phyloP scores from a whole-genome alignment of 2,329 filamentous ascomycete genomes.

The Diaporthe sp. region DNA sequence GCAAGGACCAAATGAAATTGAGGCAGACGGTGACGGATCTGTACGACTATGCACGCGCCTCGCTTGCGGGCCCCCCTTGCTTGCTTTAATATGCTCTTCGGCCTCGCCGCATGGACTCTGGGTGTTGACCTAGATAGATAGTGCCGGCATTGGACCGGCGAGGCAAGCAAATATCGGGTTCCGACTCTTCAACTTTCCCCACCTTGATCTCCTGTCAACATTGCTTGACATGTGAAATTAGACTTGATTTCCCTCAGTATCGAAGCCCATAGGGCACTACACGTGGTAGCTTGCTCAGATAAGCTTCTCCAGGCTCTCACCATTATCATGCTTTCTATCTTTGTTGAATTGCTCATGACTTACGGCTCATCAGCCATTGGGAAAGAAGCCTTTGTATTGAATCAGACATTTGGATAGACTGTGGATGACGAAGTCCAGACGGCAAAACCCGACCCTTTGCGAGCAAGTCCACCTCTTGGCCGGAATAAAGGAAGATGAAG shows the following conservation, averaged over 20 bases:
- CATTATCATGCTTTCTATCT: too few relatives aligned
- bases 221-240: slow-evolving; percentile 22
- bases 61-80: slow-evolving; percentile 6
- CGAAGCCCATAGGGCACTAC: background rate
- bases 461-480: too few relatives aligned
- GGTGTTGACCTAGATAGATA: slow-evolving; percentile 19
- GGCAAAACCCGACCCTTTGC: background rate
- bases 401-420: background rate
- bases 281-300: background rate
- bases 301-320: background rate
- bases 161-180: slow-evolving; percentile 18
- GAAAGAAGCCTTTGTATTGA: too few relatives aligned
- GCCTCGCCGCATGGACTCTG: slow-evolving; percentile 6
- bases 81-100: slow-evolving; percentile 23
- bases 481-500: background rate
- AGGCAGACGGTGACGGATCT: slow-evolving; percentile 31
- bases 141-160: slow-evolving; percentile 15
- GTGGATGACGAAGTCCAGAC: background rate
- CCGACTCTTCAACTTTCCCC: slow-evolving; percentile 14
- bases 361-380: background rate
- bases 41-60: slow-evolving; percentile 37
- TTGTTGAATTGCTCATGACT: background rate
- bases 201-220: slow-evolving; percentile 7
- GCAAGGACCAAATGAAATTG: slow-evolving; percentile 33
- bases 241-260: background rate